Conservation (phyloP, 2,329 filamentous ascomycete genomes). For the Aspergillus oerlinghausenensis region DNA sequence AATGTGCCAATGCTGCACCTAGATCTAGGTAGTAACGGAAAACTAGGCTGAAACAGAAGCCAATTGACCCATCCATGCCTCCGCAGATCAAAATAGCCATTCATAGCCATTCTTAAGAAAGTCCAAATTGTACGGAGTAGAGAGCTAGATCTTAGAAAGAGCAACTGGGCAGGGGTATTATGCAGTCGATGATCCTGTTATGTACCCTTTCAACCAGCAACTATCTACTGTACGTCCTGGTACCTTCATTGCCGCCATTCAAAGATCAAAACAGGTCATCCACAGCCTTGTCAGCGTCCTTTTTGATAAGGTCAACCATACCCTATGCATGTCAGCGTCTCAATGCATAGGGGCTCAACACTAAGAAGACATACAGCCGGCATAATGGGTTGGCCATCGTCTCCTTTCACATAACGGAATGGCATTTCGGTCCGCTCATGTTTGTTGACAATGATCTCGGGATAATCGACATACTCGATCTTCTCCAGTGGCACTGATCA, state of each 20-base stretch:
- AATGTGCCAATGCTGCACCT: too few species aligned
- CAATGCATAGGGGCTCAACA: constrained; percentile 8
- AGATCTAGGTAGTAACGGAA: not conserved
- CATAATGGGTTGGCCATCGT: constrained; percentile 79
- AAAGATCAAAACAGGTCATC: constrained; percentile 67
- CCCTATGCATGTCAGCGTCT: constrained; percentile 53
- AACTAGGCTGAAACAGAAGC: not conserved
- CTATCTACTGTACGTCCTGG: not conserved
- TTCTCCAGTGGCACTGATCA: constrained; percentile 66
- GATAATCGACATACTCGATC: constrained; percentile 79
- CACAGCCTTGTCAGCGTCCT: constrained; percentile 89
- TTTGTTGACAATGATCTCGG: constrained; percentile 83
- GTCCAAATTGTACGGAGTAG: not conserved
- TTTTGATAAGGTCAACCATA: constrained; percentile 89
- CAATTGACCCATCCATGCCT: not conserved
- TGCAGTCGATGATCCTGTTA: not conserved
- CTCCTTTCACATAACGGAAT: constrained; percentile 83
- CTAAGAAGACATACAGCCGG: constrained; percentile 65
- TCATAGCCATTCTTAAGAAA: not conserved
- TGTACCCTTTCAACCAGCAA: not conserved
- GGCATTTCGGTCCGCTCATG: constrained; percentile 97
- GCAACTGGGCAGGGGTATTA: not conserved
- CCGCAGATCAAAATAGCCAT: too few species aligned
- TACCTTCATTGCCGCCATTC: not conserved
- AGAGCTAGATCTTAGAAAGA: not conserved